Percentiles rank a stretch among this genome's conserved stretches.
These are phyloP conservation scores for Beauveria caledonica DNA, from an alignment of 2,329 filamentous ascomycete genomes.

Conservation along the genomic window DNA sequence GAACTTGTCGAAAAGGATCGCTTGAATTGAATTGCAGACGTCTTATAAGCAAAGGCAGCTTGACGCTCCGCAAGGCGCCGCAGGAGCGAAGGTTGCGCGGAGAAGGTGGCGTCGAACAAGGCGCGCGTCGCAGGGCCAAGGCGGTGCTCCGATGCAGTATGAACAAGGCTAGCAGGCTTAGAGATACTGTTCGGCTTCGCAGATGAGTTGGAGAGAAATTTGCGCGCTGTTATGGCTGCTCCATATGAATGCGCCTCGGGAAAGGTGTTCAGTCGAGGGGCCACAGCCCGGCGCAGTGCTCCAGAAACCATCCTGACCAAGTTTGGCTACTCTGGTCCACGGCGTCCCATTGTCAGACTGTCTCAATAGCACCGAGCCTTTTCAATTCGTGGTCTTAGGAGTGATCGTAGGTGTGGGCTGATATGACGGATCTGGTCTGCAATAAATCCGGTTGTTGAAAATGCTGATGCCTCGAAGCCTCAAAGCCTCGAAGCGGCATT, in stretches of 20 bases:
- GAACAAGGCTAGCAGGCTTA: background rate
- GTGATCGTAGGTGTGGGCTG: background rate
- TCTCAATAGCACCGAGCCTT: background rate
- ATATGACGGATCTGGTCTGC: background rate
- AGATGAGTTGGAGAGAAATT: background rate
- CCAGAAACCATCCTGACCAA: conserved; percentile 39
- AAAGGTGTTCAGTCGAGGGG: conserved; percentile 35
- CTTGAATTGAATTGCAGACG: background rate
- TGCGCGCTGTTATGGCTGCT: conserved; percentile 16
- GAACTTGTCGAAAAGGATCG: background rate
- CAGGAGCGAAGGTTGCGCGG: background rate
- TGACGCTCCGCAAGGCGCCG: background rate
- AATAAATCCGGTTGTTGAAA: background rate
- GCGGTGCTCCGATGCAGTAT: background rate
- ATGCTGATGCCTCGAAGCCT: background rate
- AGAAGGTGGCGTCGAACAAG: background rate
- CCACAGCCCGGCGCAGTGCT: conserved; percentile 40
- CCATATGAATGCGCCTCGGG: conserved; percentile 19
- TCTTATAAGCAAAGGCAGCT: background rate
- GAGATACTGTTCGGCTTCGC: background rate
- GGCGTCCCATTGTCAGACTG: conserved; percentile 4
- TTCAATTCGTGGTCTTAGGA: background rate
- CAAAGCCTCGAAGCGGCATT: conserved; percentile 3
- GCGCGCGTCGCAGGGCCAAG: background rate
- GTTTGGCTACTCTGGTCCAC: conserved; percentile 13